Percentiles rank a stretch among this genome's conserved stretches.
Conservation (phyloP, 2,329 filamentous ascomycete species). For the Talaromyces verruculosus region DNA sequence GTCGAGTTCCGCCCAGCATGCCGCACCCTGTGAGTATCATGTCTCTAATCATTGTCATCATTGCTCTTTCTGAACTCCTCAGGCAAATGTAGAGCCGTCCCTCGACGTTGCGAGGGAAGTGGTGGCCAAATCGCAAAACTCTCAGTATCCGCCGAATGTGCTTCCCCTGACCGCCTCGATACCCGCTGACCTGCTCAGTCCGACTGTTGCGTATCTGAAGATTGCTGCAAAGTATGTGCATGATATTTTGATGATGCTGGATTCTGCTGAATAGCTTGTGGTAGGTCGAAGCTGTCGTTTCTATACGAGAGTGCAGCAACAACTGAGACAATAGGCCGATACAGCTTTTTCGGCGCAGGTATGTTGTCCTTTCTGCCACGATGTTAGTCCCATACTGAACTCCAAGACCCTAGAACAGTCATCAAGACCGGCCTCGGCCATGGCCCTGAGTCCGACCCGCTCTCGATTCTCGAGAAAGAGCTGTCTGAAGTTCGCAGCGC, state of each 20-base stretch:
- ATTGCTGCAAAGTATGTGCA: constrained; percentile 67
- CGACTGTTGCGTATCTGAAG: constrained; percentile 90
- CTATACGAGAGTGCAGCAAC: constrained; percentile 91
- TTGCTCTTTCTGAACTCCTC: neutral
- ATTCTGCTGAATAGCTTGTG: neutral
- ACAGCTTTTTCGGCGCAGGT: constrained; percentile 89
- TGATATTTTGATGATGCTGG: neutral
- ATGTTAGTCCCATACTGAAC: constrained; percentile 9
- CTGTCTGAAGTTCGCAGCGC: constrained; percentile 78
- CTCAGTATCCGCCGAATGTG: constrained; percentile 67
- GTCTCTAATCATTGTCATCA: neutral
- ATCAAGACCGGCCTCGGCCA: constrained; percentile 85
- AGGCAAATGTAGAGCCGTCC: constrained; percentile 59
- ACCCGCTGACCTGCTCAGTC: constrained; percentile 88
- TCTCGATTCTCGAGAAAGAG: constrained; percentile 78
- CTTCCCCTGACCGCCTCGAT: constrained; percentile 82
- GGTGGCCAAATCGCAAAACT: constrained; percentile 52
- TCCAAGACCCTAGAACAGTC: constrained; percentile 66
- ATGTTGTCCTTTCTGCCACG: neutral
- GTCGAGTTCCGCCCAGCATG: neutral
- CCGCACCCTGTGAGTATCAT: neutral
- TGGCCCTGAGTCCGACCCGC: constrained; percentile 78
- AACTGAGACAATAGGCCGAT: constrained; percentile 90
- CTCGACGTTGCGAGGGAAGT: constrained; percentile 61
- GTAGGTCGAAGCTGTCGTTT: constrained; percentile 75